Conservation (phyloP, 148 eudicot species). For the Polygonum aviculare region DNA sequence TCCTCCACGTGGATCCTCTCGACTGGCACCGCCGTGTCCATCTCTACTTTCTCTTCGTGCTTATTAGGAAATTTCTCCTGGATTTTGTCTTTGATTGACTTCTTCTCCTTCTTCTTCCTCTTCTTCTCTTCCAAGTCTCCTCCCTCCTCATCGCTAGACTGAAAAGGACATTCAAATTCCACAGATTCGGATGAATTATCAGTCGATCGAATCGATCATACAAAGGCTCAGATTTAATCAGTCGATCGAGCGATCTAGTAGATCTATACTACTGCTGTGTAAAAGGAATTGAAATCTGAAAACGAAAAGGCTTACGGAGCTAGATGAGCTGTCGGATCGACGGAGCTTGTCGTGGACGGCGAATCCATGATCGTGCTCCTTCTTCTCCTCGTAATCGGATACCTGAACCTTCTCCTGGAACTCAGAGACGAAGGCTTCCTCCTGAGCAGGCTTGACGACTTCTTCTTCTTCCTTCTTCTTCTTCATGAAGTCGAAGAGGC, state of each 20-base stretch:
- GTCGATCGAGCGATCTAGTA: background rate
- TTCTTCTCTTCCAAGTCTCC: conserved; percentile 9
- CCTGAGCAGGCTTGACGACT: background rate
- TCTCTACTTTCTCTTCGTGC: conserved; percentile 1
- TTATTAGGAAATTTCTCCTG: conserved; percentile 2
- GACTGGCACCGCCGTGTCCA: conserved; percentile 1
- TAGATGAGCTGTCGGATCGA: conserved; percentile 10
- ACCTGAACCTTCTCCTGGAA: conserved; percentile 5
- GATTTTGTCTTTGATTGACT: conserved; percentile 3
- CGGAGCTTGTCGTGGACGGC: background rate
- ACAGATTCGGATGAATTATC: too few species aligned
- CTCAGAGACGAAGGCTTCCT: conserved; percentile 4
- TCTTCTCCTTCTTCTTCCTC: conserved; percentile 6
- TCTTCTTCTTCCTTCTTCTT: conserved; percentile 8
- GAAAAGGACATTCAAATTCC: background rate
- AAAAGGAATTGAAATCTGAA: background rate
- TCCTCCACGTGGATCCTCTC: conserved; percentile 12
- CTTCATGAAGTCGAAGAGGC: conserved; percentile 9
- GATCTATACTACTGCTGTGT: too few species aligned
- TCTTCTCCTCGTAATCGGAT: conserved; percentile 1
- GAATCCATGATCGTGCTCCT: background rate
- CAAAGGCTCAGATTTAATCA: background rate
- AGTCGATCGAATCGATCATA: background rate
- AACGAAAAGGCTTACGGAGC: conserved; percentile 5
- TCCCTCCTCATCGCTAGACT: conserved; percentile 12